phyloP scores from a whole-genome alignment of 2,329 filamentous ascomycete genomes.

The Diplocarpon rosae region DNA sequence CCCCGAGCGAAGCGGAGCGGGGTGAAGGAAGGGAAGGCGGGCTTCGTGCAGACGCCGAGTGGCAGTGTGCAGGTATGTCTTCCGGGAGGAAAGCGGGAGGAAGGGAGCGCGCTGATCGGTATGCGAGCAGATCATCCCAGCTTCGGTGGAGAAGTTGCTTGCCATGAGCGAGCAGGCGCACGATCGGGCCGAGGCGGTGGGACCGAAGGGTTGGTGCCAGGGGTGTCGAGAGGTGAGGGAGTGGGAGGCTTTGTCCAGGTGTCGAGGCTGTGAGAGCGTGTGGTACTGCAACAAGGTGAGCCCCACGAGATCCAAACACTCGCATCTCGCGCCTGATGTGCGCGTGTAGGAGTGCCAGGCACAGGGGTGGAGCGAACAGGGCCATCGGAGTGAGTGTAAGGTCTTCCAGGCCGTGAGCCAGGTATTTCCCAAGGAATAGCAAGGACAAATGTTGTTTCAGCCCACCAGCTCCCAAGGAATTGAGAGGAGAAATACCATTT shows the following conservation, averaged over 20 bases:
- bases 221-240: conserved; percentile 14
- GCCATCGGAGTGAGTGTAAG: conserved; percentile 24
- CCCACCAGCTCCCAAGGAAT: not conserved
- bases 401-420: conserved; percentile 14
- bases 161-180: conserved; percentile 10
- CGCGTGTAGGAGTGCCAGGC: conserved; percentile 20
- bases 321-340: not conserved
- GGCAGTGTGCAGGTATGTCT: conserved; percentile 11
- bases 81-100: not conserved
- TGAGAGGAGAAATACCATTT: not conserved
- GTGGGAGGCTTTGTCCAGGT: conserved; percentile 14
- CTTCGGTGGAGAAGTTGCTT: conserved; percentile 14
- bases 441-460: not conserved
- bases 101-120: not conserved
- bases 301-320: not conserved
- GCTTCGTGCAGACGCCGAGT: conserved; percentile 15
- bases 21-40: conserved; percentile 19
- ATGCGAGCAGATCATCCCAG: conserved; percentile 18
- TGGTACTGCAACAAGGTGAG: conserved; percentile 26
- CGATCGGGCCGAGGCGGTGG: not conserved
- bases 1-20: conserved; percentile 14
- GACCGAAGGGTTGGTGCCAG: conserved; percentile 13
- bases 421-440: not conserved
- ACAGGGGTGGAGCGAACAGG: conserved; percentile 20
- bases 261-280: conserved; percentile 21